A percentile compares a stretch with the other conserved stretches of the same genome.
Conservation (phyloP, 352 stramenopile genomes). For the Phytophthora brassicae region DNA sequence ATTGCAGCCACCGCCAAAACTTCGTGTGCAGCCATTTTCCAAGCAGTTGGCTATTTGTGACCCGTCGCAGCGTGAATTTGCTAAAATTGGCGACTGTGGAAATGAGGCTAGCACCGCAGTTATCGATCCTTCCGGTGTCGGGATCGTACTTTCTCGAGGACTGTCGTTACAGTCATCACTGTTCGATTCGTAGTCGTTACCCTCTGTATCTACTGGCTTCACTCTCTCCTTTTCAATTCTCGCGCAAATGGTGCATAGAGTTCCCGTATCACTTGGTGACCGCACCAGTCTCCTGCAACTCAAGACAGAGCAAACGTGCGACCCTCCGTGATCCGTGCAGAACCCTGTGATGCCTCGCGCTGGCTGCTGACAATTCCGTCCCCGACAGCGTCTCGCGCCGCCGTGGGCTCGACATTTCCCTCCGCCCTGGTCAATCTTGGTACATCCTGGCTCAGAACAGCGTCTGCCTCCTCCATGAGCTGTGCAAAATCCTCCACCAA, state of each 20-base stretch:
- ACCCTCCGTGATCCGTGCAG: slow-evolving; percentile 67
- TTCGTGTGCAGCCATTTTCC: slow-evolving; percentile 65
- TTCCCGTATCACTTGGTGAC: slow-evolving; percentile 31
- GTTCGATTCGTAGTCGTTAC: slow-evolving; percentile 2
- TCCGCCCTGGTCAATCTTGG: slow-evolving; percentile 83
- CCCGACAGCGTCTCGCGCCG: slow-evolving; percentile 60
- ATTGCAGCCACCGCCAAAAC: slow-evolving; percentile 68
- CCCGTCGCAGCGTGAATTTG: slow-evolving; percentile 35
- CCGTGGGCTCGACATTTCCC: slow-evolving; percentile 79
- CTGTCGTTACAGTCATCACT: slow-evolving; percentile 23
- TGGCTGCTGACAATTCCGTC: slow-evolving; percentile 55
- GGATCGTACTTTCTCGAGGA: slow-evolving; percentile 16
- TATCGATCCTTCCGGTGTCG: slow-evolving; percentile 8
- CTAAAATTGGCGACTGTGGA: slow-evolving; percentile 17
- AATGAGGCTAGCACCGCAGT: slow-evolving; percentile 19
- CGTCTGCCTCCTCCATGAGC: slow-evolving; percentile 74
- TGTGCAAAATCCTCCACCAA: slow-evolving; percentile 83
- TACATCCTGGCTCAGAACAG: slow-evolving; percentile 66
- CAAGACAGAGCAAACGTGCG: slow-evolving; percentile 50
- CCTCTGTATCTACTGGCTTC: background rate
- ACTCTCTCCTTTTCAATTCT: slow-evolving; percentile 28
- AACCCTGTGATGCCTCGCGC: slow-evolving; percentile 57
- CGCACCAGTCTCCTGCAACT: slow-evolving; percentile 72
- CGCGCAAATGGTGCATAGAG: slow-evolving; percentile 44
- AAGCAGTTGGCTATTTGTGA: slow-evolving; percentile 54